A percentile compares a stretch with the other conserved stretches of the same genome.
These are phyloP conservation scores for Posidonia australis DNA, from an alignment of 106 monocot genomes.

Conservation along the genomic window DNA sequence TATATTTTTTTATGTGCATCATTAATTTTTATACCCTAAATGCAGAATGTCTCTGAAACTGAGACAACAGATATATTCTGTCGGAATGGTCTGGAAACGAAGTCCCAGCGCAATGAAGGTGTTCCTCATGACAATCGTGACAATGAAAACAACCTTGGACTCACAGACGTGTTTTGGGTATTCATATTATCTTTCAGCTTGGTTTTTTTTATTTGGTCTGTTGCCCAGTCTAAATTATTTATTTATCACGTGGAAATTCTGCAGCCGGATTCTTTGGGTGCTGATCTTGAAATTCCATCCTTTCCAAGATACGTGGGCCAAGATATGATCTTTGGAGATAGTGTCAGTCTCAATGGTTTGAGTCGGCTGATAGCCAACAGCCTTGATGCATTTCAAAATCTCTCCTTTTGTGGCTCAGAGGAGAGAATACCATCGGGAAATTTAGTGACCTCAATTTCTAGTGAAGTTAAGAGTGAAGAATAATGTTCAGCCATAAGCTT, in stretches of 20 bases:
- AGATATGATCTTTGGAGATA: constrained; percentile 48
- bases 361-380: constrained; percentile 48
- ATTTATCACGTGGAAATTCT: neutral
- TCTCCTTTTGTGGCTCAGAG: constrained; percentile 28
- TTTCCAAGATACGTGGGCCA: constrained; percentile 46
- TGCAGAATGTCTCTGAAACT: constrained; percentile 14
- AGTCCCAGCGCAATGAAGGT: constrained; percentile 11
- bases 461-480: constrained; percentile 1
- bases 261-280: constrained; percentile 90
- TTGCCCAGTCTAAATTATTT: neutral
- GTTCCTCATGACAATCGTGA: constrained; percentile 9
- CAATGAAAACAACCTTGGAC: constrained; percentile 22
- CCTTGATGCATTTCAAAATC: constrained; percentile 52
- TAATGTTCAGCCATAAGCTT: no score
- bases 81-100: constrained; percentile 5
- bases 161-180: constrained; percentile 84
- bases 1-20: constrained; percentile 3
- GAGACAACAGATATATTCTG: constrained; percentile 17
- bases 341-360: constrained; percentile 33
- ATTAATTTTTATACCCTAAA: neutral
- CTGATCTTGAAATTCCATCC: constrained; percentile 63
- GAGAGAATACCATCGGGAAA: neutral
- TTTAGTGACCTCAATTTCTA: neutral
- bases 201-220: neutral
- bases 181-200: constrained; percentile 1